Evolutionary conservation across 352 stramenopile species (phyloP).

Genomic region (Aphanomyces invadans): DNA sequence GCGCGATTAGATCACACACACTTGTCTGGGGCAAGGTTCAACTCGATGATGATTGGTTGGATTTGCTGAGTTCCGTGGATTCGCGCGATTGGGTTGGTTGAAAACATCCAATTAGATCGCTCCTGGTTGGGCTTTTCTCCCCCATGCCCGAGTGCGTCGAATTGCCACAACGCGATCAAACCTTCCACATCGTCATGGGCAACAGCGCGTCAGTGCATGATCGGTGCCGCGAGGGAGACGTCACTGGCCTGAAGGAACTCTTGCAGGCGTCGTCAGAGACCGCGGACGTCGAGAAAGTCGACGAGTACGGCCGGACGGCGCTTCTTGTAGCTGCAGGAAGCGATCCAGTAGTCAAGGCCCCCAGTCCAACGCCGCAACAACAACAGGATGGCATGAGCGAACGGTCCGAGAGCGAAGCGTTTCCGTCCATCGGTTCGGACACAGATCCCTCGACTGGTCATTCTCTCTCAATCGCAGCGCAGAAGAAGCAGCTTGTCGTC

Average conservation of each 20-base stretch:
- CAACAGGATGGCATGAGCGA: slow-evolving; percentile 31
- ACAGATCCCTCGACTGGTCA: background rate
- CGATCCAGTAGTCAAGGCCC: slow-evolving; percentile 27
- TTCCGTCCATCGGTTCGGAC: slow-evolving; percentile 33
- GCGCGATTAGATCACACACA: too few relatives aligned
- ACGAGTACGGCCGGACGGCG: slow-evolving; percentile 68
- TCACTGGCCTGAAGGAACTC: slow-evolving; percentile 46
- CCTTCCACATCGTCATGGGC: slow-evolving; percentile 42
- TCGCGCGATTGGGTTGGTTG: background rate
- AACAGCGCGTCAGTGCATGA: slow-evolving; percentile 77
- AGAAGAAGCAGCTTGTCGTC: slow-evolving; percentile 45
- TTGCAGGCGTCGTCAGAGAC: slow-evolving; percentile 43
- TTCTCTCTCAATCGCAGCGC: slow-evolving; percentile 13
- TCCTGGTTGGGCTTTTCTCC: background rate
- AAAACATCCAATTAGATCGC: background rate
- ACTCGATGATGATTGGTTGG: slow-evolving; percentile 8
- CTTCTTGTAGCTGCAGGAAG: slow-evolving; percentile 56
- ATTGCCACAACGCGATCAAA: background rate
- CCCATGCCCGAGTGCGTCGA: background rate
- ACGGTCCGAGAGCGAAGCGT: background rate
- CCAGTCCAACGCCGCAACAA: slow-evolving; percentile 37
- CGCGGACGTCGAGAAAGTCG: slow-evolving; percentile 60
- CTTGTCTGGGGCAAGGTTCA: background rate
- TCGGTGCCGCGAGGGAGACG: slow-evolving; percentile 65
- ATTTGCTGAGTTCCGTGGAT: background rate